Conservation (phyloP, 441 rosid genomes). For the Populus hybrid region DNA sequence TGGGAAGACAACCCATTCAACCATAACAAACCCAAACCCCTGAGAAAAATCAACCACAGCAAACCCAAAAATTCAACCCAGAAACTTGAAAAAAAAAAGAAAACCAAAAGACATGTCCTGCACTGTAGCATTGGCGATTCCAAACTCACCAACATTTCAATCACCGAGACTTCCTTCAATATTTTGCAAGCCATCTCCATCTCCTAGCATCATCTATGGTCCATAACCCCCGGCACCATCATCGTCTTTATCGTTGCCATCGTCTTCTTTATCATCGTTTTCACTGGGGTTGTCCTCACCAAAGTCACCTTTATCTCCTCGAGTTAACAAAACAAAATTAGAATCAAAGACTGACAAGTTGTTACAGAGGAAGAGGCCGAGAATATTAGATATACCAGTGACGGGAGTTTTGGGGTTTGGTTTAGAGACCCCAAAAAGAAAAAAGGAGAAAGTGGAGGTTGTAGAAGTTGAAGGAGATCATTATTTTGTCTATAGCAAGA, state of each 20-base stretch:
- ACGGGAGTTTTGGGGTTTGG: conserved; percentile 27
- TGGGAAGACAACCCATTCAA: too few relatives aligned
- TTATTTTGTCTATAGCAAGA: conserved; percentile 19
- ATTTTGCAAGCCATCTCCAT: conserved; percentile 14
- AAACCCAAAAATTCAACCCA: too few relatives aligned
- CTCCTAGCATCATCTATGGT: conserved; percentile 7
- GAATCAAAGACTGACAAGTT: conserved; percentile 8
- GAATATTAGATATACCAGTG: conserved; percentile 57
- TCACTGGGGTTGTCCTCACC: conserved; percentile 8
- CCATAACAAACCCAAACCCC: too few relatives aligned
- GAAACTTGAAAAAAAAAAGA: too few relatives aligned
- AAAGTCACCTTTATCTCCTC: conserved; percentile 13
- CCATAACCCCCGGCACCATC: not conserved
- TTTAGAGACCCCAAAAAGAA: conserved; percentile 29
- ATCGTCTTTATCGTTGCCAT: not conserved
- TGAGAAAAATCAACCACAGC: too few relatives aligned
- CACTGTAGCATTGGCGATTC: conserved; percentile 17
- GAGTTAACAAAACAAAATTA: conserved; percentile 8
- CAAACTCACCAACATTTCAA: conserved; percentile 32
- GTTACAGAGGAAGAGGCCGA: conserved; percentile 79
- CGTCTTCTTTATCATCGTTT: not conserved
- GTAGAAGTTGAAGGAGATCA: conserved; percentile 17
- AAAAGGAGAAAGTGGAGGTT: conserved; percentile 10
- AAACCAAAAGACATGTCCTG: conserved; percentile 19
- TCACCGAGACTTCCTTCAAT: conserved; percentile 22